These are phyloP conservation scores for Mrakia blollopis DNA, from an alignment of 768 basidiomycete genomes.

Conservation along the genomic window DNA sequence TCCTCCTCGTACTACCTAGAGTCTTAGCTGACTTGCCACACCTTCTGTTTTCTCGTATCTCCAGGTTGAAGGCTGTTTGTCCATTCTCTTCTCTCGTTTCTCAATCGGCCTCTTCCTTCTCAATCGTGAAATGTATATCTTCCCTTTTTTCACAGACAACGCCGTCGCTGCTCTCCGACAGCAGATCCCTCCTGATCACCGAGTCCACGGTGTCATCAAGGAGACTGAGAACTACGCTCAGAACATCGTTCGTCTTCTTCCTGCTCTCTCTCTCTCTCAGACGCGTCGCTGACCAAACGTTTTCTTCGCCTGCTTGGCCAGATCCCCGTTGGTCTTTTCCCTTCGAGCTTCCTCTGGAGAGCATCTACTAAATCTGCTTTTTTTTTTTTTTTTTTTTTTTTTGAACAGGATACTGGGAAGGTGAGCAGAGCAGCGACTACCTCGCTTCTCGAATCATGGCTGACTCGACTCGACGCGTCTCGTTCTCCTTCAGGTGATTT, in stretches of 20 bases:
- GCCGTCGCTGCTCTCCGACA: constrained; percentile 36
- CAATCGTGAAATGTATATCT: neutral
- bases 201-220: constrained; percentile 24
- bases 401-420: neutral
- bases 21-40: too few species aligned
- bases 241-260: neutral
- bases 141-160: constrained; percentile 27
- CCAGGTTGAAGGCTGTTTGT: constrained; percentile 25
- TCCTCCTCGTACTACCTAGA: too few species aligned
- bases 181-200: constrained; percentile 32
- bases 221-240: constrained; percentile 13
- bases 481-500: neutral
- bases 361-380: neutral
- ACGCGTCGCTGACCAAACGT: neutral
- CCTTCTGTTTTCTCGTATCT: neutral
- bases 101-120: neutral
- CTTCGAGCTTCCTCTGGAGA: too few species aligned
- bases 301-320: neutral
- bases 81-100: neutral
- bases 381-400: too few species aligned
- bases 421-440: neutral
- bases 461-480: neutral
- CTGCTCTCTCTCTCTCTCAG: neutral
- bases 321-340: neutral
- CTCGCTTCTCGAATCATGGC: neutral